Evolutionary conservation across 2,329 filamentous ascomycete species (phyloP).

Genomic region (Aciculosporium take): DNA sequence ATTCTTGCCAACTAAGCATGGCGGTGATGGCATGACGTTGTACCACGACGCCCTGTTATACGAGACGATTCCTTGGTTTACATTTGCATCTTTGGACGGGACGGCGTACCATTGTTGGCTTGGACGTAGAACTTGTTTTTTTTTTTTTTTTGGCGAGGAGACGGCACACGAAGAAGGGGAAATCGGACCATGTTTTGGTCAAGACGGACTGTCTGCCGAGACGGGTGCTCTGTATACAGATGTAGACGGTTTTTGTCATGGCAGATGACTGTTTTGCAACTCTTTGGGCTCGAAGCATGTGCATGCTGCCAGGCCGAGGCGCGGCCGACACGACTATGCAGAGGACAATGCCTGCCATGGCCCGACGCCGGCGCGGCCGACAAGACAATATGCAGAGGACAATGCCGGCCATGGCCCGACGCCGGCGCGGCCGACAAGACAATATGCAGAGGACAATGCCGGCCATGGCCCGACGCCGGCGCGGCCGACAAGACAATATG

Average conservation of each 20-base stretch:
- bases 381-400: too few relatives aligned
- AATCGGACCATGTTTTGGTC: neutral
- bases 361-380: too few relatives aligned
- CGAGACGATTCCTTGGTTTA: constrained; percentile 8
- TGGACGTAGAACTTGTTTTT: constrained; percentile 13
- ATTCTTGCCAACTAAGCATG: constrained; percentile 63
- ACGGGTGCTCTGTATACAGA: constrained; percentile 4
- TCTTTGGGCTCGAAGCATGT: too few relatives aligned
- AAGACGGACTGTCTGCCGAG: neutral
- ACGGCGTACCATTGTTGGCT: constrained; percentile 4
- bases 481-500: too few relatives aligned
- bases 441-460: too few relatives aligned
- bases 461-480: too few relatives aligned
- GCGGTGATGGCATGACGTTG: neutral
- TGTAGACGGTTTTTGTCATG: neutral
- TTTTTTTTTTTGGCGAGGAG: constrained; percentile 1
- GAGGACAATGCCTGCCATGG: too few relatives aligned
- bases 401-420: too few relatives aligned
- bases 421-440: too few relatives aligned
- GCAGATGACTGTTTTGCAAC: constrained; percentile 1
- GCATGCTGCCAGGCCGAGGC: too few relatives aligned
- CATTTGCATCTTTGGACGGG: constrained; percentile 5
- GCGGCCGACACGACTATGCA: too few relatives aligned
- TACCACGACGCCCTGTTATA: neutral
- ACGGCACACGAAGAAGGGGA: neutral